Evolutionary conservation across 202 grass and related monocot species (phyloP).

Genomic region (Hordeum pubiflorum): DNA sequence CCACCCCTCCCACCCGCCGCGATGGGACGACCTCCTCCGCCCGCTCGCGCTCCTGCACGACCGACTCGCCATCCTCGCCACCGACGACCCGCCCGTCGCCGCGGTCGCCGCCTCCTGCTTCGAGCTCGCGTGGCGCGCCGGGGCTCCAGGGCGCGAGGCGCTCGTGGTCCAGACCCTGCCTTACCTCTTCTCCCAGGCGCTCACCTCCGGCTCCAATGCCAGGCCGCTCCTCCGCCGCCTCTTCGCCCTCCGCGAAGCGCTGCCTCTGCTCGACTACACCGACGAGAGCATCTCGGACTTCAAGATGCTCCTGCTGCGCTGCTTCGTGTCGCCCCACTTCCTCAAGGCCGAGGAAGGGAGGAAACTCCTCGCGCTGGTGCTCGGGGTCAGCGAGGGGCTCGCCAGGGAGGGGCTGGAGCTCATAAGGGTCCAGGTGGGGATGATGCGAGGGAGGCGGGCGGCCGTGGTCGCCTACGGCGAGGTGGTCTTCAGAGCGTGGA

Average conservation of each 20-base stretch:
- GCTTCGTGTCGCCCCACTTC: slow-evolving; percentile 58
- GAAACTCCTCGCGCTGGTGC: slow-evolving; percentile 53
- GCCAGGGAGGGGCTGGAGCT: slow-evolving; percentile 60
- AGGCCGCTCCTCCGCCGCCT: slow-evolving; percentile 64
- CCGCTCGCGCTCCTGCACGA: slow-evolving; percentile 51
- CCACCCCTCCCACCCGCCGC: slow-evolving; percentile 49
- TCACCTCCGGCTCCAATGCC: slow-evolving; percentile 40
- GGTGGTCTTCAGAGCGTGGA: slow-evolving; percentile 82
- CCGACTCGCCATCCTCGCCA: slow-evolving; percentile 38
- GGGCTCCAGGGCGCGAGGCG: slow-evolving; percentile 49
- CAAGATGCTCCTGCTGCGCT: slow-evolving; percentile 67
- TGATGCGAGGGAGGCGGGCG: slow-evolving; percentile 55
- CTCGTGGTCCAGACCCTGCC: slow-evolving; percentile 77
- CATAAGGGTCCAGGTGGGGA: slow-evolving; percentile 63
- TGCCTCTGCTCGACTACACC: slow-evolving; percentile 70
- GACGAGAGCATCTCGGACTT: slow-evolving; percentile 85
- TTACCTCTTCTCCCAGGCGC: slow-evolving; percentile 65
- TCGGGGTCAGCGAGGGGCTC: slow-evolving; percentile 60
- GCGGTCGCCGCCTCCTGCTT: slow-evolving; percentile 57
- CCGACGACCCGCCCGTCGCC: slow-evolving; percentile 47
- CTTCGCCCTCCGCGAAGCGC: slow-evolving; percentile 62
- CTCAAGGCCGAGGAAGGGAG: slow-evolving; percentile 72
- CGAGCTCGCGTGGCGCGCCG: slow-evolving; percentile 68
- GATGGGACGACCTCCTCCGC: slow-evolving; percentile 44
- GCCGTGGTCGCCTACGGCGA: slow-evolving; percentile 66